phyloP scores from a whole-genome alignment of 192 early-diverging fungal genomes.

The Gigaspora rosea region DNA sequence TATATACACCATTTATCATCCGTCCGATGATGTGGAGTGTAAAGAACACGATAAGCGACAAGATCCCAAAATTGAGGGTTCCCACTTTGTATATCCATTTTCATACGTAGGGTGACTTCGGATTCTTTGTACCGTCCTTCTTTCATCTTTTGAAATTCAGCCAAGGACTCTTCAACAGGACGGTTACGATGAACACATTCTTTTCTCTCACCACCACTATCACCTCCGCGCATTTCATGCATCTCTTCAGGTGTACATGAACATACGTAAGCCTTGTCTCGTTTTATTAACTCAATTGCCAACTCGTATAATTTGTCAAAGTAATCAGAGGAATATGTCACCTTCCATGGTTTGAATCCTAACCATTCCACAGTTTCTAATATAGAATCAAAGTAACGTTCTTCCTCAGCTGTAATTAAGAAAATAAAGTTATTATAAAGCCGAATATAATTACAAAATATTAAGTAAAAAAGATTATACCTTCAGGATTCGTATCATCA shows the following conservation, averaged over 20 bases:
- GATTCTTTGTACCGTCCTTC: constrained; percentile 93
- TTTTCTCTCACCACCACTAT: constrained; percentile 78
- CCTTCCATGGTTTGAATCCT: constrained; percentile 86
- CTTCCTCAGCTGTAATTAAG: constrained; percentile 82
- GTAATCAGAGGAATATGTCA: constrained; percentile 98
- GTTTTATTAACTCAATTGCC: constrained; percentile 87
- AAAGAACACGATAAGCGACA: constrained; percentile 95
- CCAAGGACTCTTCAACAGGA: constrained; percentile 88
- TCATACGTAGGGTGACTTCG: constrained; percentile 95
- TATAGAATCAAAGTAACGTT: constrained; percentile 94
- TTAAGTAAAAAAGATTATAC: neutral
- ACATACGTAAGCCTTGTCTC: constrained; percentile 80
- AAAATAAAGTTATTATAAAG: neutral
- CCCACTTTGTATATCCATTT: constrained; percentile 97
- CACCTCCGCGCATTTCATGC: constrained; percentile 87
- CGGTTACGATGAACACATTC: constrained; percentile 92
- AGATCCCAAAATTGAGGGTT: constrained; percentile 99
- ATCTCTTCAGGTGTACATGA: constrained; percentile 97
- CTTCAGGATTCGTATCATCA: constrained; percentile 65
- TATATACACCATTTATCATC: constrained; percentile 97
- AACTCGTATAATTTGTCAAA: constrained; percentile 96
- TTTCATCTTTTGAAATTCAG: constrained; percentile 98
- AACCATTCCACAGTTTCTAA: constrained; percentile 94
- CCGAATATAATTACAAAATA: neutral
- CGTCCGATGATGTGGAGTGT: constrained; percentile 91